phyloP scores from a whole-genome alignment of 495 filamentous ascomycete genomes.

The Penicillium chermesinum region DNA sequence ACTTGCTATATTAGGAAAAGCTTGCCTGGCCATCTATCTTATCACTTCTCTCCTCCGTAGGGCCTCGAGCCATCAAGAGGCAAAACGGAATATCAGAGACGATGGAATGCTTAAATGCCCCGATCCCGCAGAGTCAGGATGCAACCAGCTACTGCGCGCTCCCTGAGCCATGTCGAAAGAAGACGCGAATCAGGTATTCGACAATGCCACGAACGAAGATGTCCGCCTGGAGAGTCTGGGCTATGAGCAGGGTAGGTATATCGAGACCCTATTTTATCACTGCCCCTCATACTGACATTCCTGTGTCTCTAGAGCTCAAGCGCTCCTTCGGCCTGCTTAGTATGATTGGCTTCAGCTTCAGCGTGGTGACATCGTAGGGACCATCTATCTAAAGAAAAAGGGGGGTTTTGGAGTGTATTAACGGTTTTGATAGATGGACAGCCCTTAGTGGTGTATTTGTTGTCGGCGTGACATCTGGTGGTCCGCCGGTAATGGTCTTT shows the following conservation, averaged over 20 bases:
- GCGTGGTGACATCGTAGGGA: conserved; percentile 49
- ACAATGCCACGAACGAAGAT: conserved; percentile 31
- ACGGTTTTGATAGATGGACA: conserved; percentile 40
- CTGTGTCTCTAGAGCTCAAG: conserved; percentile 47
- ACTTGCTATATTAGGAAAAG: conserved; percentile 29
- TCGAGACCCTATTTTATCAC: too few species aligned
- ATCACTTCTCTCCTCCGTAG: conserved; percentile 15
- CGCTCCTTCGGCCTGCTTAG: conserved; percentile 53
- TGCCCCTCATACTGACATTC: conserved; percentile 11
- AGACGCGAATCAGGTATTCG: conserved; percentile 21
- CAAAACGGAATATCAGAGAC: not conserved
- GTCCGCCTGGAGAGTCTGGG: conserved; percentile 41
- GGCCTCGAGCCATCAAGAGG: conserved; percentile 12
- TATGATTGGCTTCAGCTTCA: conserved; percentile 58
- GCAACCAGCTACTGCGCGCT: too few species aligned
- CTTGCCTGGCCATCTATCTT: conserved; percentile 17
- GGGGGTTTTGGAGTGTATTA: too few species aligned
- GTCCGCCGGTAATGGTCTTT: conserved; percentile 55
- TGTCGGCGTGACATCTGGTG: conserved; percentile 49
- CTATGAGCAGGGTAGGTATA: conserved; percentile 41
- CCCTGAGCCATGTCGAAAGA: conserved; percentile 16
- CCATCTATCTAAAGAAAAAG: too few species aligned
- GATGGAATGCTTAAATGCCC: not conserved
- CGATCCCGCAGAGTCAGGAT: not conserved
- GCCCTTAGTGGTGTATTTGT: conserved; percentile 54